Conservation (phyloP, 169 alveolate genomes). For the Plasmodium gaboni region DNA sequence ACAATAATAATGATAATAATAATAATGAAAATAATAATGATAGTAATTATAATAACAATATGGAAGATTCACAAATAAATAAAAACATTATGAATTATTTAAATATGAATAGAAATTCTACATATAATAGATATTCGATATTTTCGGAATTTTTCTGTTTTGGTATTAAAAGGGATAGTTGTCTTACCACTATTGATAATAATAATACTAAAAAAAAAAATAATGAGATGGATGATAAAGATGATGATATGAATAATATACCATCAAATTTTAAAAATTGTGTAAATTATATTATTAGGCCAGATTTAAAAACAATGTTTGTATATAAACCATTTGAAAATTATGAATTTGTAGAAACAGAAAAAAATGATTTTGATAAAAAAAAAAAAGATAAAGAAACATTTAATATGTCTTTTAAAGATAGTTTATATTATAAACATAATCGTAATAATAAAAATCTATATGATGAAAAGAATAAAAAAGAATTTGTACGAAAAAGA, state of each 20-base stretch:
- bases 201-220: not conserved
- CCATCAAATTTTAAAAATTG: not conserved
- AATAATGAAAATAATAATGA: constrained; percentile 10
- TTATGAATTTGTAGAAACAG: constrained; percentile 27
- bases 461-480: constrained; percentile 16
- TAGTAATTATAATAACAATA: constrained; percentile 11
- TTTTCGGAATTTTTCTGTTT: no score
- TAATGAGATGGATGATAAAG: constrained; percentile 3
- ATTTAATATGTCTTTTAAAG: constrained; percentile 9
- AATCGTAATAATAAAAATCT: constrained; percentile 6
- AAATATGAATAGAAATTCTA: constrained; percentile 13
- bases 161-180: no score
- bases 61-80: constrained; percentile 6
- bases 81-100: constrained; percentile 18
- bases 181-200: not conserved
- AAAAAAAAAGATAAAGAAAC: not conserved
- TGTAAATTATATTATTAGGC: constrained; percentile 45
- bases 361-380: not conserved
- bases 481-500: constrained; percentile 28
- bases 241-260: not conserved
- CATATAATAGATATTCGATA: no score
- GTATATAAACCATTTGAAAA: constrained; percentile 68
- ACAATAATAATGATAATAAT: not conserved
- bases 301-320: constrained; percentile 69
- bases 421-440: not conserved